Evolutionary conservation across 208 protist species (phyloP).

Genomic region (Novymonas esmeraldas): DNA sequence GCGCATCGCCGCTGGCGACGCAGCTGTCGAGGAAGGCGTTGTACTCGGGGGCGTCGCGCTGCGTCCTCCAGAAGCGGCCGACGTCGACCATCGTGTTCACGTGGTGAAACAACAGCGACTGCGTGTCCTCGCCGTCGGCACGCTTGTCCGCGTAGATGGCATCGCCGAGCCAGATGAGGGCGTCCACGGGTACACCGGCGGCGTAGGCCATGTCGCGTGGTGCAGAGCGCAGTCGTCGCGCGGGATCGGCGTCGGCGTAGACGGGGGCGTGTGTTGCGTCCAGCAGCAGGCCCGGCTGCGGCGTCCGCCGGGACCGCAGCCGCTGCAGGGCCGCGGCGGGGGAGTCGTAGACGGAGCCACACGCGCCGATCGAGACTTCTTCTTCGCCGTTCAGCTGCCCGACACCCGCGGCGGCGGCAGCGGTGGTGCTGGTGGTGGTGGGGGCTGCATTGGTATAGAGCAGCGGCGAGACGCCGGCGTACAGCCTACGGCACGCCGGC

Average conservation of each 20-base stretch:
- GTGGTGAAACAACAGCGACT: conserved; percentile 27
- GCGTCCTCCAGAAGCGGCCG: conserved; percentile 59
- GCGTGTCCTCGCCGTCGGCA: conserved; percentile 26
- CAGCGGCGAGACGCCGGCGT: conserved; percentile 18
- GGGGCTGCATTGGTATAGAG: too few species aligned
- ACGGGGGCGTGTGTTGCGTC: not conserved
- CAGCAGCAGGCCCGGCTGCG: conserved; percentile 2
- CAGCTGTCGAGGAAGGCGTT: conserved; percentile 60
- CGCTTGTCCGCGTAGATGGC: conserved; percentile 82
- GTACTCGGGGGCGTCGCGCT: conserved; percentile 64
- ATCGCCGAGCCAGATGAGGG: conserved; percentile 84
- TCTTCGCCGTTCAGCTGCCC: not conserved
- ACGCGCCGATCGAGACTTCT: conserved; percentile 26
- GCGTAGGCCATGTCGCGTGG: not conserved
- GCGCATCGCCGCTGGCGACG: conserved; percentile 13
- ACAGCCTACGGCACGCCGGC: conserved; percentile 32
- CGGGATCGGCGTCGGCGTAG: not conserved
- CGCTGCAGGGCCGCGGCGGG: conserved; percentile 12
- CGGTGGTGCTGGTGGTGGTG: too few species aligned
- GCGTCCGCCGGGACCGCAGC: not conserved
- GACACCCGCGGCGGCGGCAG: not conserved
- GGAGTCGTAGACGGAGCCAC: conserved; percentile 32
- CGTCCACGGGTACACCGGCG: conserved; percentile 44
- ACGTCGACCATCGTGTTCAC: conserved; percentile 43
- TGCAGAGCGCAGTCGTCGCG: not conserved